These are phyloP conservation scores for Neopestalotiopsis rosae DNA, from an alignment of 2,329 filamentous ascomycete genomes.

Conservation along the genomic window DNA sequence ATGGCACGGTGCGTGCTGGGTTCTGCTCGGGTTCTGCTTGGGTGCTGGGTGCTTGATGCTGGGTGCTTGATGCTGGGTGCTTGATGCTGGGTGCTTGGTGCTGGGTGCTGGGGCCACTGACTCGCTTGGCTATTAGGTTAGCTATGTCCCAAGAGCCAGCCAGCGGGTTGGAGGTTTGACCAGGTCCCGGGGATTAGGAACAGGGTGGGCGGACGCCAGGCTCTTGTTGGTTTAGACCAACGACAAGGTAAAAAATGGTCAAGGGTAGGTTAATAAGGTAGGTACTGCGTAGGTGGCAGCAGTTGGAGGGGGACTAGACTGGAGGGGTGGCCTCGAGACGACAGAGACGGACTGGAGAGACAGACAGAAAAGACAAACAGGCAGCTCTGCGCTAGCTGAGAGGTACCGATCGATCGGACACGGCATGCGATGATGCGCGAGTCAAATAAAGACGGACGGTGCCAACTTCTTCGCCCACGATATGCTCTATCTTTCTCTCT, in stretches of 20 bases:
- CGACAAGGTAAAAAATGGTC: background rate
- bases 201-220: background rate
- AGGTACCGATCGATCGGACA: constrained; percentile 1
- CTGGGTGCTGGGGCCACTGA: constrained; percentile 46
- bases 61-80: constrained; percentile 38
- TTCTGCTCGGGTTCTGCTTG: too few species aligned
- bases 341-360: background rate
- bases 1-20: too few species aligned
- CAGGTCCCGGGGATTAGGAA: constrained; percentile 12
- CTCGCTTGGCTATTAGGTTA: background rate
- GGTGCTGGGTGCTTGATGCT: too few species aligned
- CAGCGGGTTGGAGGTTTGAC: background rate
- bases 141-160: background rate
- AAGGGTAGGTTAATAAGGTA: background rate
- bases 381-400: background rate
- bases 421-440: background rate
- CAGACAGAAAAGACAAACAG: background rate
- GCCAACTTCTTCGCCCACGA: background rate
- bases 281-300: too few species aligned
- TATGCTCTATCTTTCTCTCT: background rate
- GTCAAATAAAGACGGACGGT: background rate
- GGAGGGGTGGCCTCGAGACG: background rate
- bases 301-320: background rate
- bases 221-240: background rate
- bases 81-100: constrained; percentile 31